These are phyloP conservation scores for Rhynchosporium graminicola DNA, from an alignment of 2,329 filamentous ascomycete genomes.

Conservation along the genomic window DNA sequence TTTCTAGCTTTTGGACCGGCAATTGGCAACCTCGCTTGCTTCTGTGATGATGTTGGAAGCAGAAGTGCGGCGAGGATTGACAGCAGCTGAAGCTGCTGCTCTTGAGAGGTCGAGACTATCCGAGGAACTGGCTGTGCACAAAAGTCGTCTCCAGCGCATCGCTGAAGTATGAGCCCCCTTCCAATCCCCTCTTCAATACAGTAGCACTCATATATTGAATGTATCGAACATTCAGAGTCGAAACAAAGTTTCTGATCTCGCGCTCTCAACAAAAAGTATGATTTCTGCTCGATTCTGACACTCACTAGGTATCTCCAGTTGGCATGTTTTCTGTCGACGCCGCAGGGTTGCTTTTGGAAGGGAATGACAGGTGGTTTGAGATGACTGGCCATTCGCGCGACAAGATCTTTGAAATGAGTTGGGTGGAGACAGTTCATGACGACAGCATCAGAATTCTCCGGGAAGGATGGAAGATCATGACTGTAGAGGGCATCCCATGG, in stretches of 20 bases:
- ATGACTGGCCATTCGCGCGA: slow-evolving; percentile 68
- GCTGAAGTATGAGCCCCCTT: slow-evolving; percentile 66
- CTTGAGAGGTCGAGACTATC: slow-evolving; percentile 51
- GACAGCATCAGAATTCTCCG: slow-evolving; percentile 61
- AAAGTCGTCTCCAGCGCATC: slow-evolving; percentile 55
- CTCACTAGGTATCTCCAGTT: slow-evolving; percentile 15
- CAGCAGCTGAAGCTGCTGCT: slow-evolving; percentile 71
- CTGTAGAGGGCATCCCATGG: slow-evolving; percentile 62
- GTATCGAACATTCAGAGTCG: background rate
- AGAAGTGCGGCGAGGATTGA: slow-evolving; percentile 72
- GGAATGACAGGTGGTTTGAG: slow-evolving; percentile 75
- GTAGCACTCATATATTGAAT: background rate
- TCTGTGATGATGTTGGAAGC: slow-evolving; percentile 81
- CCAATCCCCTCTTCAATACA: background rate
- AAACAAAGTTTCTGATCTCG: background rate
- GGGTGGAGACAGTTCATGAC: slow-evolving; percentile 69
- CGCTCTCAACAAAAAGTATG: background rate
- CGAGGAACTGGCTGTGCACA: slow-evolving; percentile 34
- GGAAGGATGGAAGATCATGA: slow-evolving; percentile 61
- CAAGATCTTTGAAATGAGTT: slow-evolving; percentile 59
- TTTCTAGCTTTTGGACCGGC: slow-evolving; percentile 51
- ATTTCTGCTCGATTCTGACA: background rate
- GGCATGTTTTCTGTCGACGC: slow-evolving; percentile 73
- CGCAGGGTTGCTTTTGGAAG: slow-evolving; percentile 70
- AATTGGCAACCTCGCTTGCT: slow-evolving; percentile 76